Percentiles rank a stretch among this genome's conserved stretches.
Conservation (phyloP, 164 flowering plant genomes). For the Vitis cinerea region DNA sequence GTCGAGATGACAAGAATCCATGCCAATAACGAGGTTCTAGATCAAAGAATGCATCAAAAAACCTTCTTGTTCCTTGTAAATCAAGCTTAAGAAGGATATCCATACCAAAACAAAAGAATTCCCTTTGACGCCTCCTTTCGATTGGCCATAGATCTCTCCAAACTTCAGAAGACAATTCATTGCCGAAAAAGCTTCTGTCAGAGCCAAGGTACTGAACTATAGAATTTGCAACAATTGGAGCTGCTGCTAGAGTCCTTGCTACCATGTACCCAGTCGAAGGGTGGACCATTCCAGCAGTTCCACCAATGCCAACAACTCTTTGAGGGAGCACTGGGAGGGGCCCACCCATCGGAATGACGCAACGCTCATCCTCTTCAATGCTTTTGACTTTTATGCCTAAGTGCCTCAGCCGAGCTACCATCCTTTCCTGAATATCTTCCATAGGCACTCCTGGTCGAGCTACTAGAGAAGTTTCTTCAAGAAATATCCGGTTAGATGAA, state of each 20-base stretch:
- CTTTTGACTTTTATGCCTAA: constrained; percentile 81
- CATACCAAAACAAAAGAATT: constrained; percentile 96
- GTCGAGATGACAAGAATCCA: constrained; percentile 87
- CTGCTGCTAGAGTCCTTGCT: constrained; percentile 87
- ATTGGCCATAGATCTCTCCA: constrained; percentile 93
- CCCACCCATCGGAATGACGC: constrained; percentile 95
- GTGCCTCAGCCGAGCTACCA: constrained; percentile 83
- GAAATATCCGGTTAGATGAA: constrained; percentile 69
- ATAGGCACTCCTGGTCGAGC: constrained; percentile 80
- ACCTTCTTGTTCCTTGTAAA: constrained; percentile 72
- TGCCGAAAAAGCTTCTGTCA: constrained; percentile 35
- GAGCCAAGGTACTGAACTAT: constrained; percentile 65
- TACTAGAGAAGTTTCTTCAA: constrained; percentile 91
- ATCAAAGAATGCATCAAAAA: constrained; percentile 88
- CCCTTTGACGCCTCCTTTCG: constrained; percentile 81
- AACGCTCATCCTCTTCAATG: constrained; percentile 89
- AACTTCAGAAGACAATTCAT: constrained; percentile 63
- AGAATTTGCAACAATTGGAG: constrained; percentile 77
- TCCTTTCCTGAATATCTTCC: constrained; percentile 83
- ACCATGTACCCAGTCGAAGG: constrained; percentile 99
- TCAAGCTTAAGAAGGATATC: constrained; percentile 88
- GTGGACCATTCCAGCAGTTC: constrained; percentile 97
- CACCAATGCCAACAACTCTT: constrained; percentile 88
- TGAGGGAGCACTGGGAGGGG: constrained; percentile 93
- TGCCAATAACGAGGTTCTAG: constrained; percentile 90